Evolutionary conservation across 23 red algal species (phyloP).

Genomic region (Gracilaria gracilis): DNA sequence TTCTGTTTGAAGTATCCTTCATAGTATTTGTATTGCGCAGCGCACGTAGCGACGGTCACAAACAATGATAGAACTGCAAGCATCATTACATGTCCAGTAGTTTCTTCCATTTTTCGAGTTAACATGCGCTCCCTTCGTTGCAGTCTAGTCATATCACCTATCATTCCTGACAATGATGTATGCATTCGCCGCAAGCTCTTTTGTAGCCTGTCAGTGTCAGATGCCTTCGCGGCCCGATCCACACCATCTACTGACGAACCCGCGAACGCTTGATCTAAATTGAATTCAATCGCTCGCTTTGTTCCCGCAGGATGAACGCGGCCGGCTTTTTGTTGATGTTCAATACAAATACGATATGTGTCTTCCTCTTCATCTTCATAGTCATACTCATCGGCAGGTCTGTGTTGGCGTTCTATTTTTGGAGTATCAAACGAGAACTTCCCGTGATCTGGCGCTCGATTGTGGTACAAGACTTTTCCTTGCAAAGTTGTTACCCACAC

Average conservation of each 20-base stretch:
- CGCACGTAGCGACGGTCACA: constrained; percentile 47
- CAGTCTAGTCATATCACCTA: constrained; percentile 58
- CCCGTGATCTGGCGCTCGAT: constrained; percentile 58
- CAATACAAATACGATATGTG: constrained; percentile 71
- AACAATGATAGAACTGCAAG: constrained; percentile 41
- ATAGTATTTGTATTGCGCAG: constrained; percentile 65
- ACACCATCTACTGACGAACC: not conserved
- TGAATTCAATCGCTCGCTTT: constrained; percentile 50
- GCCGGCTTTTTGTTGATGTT: constrained; percentile 66
- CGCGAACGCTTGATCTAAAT: constrained; percentile 53
- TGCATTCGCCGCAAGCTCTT: constrained; percentile 66
- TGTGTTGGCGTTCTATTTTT: constrained; percentile 19
- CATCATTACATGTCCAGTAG: constrained; percentile 41
- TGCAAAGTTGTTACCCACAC: constrained; percentile 75
- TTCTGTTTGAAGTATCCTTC: constrained; percentile 77
- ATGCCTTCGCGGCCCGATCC: constrained; percentile 19
- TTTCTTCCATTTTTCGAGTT: constrained; percentile 48
- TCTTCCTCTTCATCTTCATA: constrained; percentile 62
- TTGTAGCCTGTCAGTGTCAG: constrained; percentile 60
- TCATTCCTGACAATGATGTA: constrained; percentile 56
- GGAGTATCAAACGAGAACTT: constrained; percentile 79
- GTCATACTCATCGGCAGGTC: constrained; percentile 53
- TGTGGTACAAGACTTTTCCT: constrained; percentile 73
- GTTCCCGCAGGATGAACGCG: constrained; percentile 63
- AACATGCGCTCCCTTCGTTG: constrained; percentile 69